Base-by-base conservation (phyloP, 768 basidiomycete species). In the Podaxis carcinomalis region DNA sequence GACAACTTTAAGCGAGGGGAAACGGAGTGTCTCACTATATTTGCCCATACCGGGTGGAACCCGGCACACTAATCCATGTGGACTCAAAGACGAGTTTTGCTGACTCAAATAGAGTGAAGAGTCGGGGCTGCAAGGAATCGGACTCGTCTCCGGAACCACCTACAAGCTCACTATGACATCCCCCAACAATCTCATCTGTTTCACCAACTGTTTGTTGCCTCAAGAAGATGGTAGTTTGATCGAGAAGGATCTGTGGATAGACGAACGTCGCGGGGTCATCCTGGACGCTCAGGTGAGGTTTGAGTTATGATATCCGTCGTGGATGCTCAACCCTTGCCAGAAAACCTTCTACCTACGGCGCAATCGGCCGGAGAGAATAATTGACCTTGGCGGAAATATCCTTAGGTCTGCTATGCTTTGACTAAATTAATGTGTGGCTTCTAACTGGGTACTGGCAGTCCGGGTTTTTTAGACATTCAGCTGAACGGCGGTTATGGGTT, bases 401-500 rank as follows among this genome's bases (percentile, higher is more conserved):
- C 76, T 95, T 37, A 90, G 89, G 85, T 83, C 69, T 60, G 71
- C 65, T 39, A 51, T 54, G 16, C 28, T 37, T 54, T n/a, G 11
- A 25, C 13, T 27, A 44, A 44, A 35, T 50, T 52, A 32, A 32
- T 32, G 32, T 32, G 7, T 32, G 32, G 32, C 32, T 32, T 32
- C 32, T 32, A 32, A 32, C 32, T 32, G 7, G 13, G 36, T 47
- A 14, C 35, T 62, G 57, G 14, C 65, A 93, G 91, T 70, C 93
- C 93, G 2, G 93, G 93, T 13, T 83, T 89, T 67, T 81, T 95
- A 53, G 94, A 95, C 73, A 84, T 89, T 16, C 94, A 96, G 68
- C 87, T 96, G 63, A 95, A 96, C 64, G 94, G 94, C 37, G 93
- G 87, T 4, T 94, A 92, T 69, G 86, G 88, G 32, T 90, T 93